Percentiles rank a stretch among this genome's conserved stretches.
These are phyloP conservation scores for Endocarpon pusillum DNA, from an alignment of 495 filamentous ascomycete species.

Conservation along the genomic window DNA sequence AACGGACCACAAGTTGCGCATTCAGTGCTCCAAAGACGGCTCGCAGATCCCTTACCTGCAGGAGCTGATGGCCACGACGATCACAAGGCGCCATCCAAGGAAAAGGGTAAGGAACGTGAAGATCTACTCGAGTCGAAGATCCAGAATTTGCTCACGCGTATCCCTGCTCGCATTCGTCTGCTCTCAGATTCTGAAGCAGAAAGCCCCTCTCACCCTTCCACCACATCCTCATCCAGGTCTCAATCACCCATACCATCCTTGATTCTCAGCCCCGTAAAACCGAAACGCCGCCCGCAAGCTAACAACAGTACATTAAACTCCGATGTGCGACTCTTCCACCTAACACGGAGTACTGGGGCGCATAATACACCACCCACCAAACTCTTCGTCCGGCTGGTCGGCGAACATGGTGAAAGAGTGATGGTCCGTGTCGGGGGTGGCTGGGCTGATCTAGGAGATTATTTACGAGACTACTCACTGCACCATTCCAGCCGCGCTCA, in stretches of 20 bases:
- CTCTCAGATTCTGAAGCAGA: too few species aligned
- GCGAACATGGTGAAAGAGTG: slow-evolving; percentile 76
- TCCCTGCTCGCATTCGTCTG: slow-evolving; percentile 67
- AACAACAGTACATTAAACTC: slow-evolving; percentile 24
- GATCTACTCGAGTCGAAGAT: slow-evolving; percentile 75
- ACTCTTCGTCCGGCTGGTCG: slow-evolving; percentile 80
- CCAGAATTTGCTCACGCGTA: slow-evolving; percentile 58
- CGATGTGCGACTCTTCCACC: slow-evolving; percentile 82
- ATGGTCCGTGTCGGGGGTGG: slow-evolving; percentile 96
- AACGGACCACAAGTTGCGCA: too few species aligned
- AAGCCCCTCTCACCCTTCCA: too few species aligned
- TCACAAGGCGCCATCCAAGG: slow-evolving; percentile 16
- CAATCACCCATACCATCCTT: slow-evolving; percentile 46
- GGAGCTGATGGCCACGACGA: too few species aligned
- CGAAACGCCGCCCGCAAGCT: slow-evolving; percentile 20
- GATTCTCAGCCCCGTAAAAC: slow-evolving; percentile 44
- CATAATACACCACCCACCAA: slow-evolving; percentile 68
- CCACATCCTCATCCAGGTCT: slow-evolving; percentile 10
- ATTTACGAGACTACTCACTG: slow-evolving; percentile 77
- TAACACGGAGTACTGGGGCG: slow-evolving; percentile 48
- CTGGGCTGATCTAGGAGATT: slow-evolving; percentile 90
- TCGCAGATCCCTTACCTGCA: slow-evolving; percentile 14
- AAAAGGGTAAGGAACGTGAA: slow-evolving; percentile 24
- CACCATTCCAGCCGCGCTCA: slow-evolving; percentile 53
- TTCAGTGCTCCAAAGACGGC: slow-evolving; percentile 2